Evolutionary conservation across 139 green algal species (phyloP).

Genomic region (Choricystis sp.): DNA sequence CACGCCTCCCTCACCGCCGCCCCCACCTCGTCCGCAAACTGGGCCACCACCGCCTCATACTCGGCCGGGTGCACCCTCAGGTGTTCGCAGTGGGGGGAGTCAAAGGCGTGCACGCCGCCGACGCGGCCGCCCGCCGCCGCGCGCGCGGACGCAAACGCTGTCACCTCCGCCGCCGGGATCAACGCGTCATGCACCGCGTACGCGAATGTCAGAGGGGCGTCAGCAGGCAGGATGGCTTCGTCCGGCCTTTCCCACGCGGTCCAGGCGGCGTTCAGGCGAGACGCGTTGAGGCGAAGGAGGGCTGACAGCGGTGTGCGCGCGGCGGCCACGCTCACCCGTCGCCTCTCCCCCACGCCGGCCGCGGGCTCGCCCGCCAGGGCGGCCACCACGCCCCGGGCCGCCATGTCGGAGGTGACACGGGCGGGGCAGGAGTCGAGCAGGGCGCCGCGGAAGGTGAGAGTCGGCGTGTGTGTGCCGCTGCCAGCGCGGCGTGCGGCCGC

Average conservation of each 20-base stretch:
- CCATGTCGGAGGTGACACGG: background rate
- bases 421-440: background rate
- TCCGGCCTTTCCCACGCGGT: background rate
- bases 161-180: background rate
- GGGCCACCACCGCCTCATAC: slow-evolving; percentile 2
- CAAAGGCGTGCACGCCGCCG: slow-evolving; percentile 5
- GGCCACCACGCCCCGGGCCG: slow-evolving; percentile 9
- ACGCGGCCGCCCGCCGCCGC: slow-evolving; percentile 4
- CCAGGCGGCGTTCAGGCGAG: slow-evolving; percentile 9
- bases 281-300: slow-evolving; percentile 8
- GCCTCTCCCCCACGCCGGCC: slow-evolving; percentile 4
- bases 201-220: background rate
- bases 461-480: background rate
- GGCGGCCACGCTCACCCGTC: slow-evolving; percentile 7
- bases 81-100: slow-evolving; percentile 22
- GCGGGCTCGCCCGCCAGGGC: slow-evolving; percentile 15
- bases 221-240: background rate
- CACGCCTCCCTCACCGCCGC: background rate
- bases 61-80: slow-evolving; percentile 11
- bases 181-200: background rate
- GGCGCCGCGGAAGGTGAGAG: background rate
- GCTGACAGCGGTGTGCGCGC: background rate
- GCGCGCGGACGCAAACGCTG: background rate
- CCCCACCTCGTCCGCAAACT: background rate
- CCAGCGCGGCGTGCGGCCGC: too few species aligned